phyloP scores from a whole-genome alignment of 768 basidiomycete genomes.

The Serendipita sp. region DNA sequence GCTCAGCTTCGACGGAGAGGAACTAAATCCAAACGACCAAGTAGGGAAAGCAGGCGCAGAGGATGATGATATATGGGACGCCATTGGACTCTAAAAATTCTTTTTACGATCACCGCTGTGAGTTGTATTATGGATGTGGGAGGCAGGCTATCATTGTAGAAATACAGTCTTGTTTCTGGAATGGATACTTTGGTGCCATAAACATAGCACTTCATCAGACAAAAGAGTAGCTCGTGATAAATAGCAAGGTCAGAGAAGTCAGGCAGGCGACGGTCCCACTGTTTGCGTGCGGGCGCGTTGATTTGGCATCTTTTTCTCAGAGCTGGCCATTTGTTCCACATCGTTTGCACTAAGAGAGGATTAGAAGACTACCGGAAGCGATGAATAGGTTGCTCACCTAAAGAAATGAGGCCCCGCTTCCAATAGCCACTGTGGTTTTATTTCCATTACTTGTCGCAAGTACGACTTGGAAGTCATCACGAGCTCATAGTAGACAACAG shows the following conservation, averaged over 20 bases:
- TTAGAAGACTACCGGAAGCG: constrained; percentile 5
- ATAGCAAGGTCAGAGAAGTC: background rate
- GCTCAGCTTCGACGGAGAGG: constrained; percentile 2
- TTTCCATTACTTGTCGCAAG: constrained; percentile 95
- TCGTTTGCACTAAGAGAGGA: constrained; percentile 7
- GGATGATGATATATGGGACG: constrained; percentile 5
- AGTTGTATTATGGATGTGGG: background rate
- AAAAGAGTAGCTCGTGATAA: background rate
- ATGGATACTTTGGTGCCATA: no score
- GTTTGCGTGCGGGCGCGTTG: background rate
- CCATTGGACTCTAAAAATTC: background rate
- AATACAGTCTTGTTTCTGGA: no score
- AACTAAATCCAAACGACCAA: background rate
- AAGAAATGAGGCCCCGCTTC: constrained; percentile 98
- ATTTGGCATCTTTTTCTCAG: constrained; percentile 7
- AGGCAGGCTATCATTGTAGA: no score
- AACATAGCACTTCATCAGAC: no score
- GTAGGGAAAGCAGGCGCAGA: background rate
- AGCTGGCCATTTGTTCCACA: constrained; percentile 9
- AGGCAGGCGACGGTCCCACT: background rate
- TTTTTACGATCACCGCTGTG: background rate
- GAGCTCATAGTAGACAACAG: constrained; percentile 86
- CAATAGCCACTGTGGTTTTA: constrained; percentile 85
- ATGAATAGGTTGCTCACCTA: constrained; percentile 29
- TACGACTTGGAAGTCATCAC: constrained; percentile 98